Evolutionary conservation across 257 asterid genomes (phyloP), one percentile per base, ranked within the genome.

Genomic region (Eucommia ulmoides): DNA sequence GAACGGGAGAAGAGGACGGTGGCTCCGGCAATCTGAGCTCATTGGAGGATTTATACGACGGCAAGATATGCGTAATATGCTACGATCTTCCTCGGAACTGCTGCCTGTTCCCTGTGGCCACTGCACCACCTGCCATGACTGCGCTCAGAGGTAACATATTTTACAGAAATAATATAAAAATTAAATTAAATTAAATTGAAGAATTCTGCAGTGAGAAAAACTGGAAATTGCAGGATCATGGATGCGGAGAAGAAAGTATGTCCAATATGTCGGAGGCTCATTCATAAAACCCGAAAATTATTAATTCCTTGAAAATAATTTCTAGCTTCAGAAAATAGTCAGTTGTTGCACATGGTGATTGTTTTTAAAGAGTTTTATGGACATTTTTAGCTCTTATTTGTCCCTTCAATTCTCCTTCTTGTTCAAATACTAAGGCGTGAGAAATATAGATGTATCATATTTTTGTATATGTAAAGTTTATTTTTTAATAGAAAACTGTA

Each of bases 101-200:
- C 54, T 60, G 64, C 52, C 60, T 60, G 53, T 69, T 48, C 75
- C 72, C 17, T 69, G 75, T 24, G 75, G 75, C 16, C 75, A 64
- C 24, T 69, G 58, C 22, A 64, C 61, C 12, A 55, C 75, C 8
- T 64, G 68, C 24, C 56, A 53, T 14, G 41, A 55, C 14, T 69
- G 71, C 49, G 67, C 65, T 45, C 42, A 41, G 3, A 69, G 71
- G 71, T 69, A n/a, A 55, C 53, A 38, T 19, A 24, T 45, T 19
- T 35, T 6, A 1, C 14, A 1, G 38, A 12, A 12, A 12, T n/a
- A n/a, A n/a, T n/a, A n/a, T n/a, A n/a, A n/a, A n/a, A n/a, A n/a
- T n/a, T n/a, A n/a, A n/a, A n/a, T n/a, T n/a, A n/a, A n/a, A n/a
- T n/a, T n/a, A n/a, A n/a, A n/a, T n/a, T n/a, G n/a, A n/a, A n/a